phyloP scores from a whole-genome alignment of 306 rosid species.

The Cucurbita maxima region DNA sequence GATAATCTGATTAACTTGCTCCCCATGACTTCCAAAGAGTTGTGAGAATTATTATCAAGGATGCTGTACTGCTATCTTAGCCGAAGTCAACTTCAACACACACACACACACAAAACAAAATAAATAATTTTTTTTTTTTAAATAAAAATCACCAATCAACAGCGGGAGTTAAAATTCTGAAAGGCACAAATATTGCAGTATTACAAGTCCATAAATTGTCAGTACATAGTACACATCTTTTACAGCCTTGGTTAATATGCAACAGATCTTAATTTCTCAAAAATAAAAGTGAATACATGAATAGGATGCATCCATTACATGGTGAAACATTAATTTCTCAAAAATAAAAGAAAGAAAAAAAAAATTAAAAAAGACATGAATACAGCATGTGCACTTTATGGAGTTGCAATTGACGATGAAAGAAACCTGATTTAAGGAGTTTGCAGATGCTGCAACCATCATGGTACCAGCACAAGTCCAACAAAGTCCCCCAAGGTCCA shows the following conservation, averaged over 20 bases:
- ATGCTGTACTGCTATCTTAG: not conserved
- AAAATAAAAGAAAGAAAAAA: no score
- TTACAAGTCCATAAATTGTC: not conserved
- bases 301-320: not conserved
- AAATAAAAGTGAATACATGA: no score
- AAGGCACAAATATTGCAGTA: not conserved
- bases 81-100: not conserved
- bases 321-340: not conserved
- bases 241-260: not conserved
- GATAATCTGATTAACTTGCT: not conserved
- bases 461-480: conserved; percentile 88
- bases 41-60: not conserved
- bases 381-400: not conserved
- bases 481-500: conserved; percentile 54
- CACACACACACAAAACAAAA: no score
- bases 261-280: no score
- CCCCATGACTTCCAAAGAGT: not conserved
- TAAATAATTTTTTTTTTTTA: no score
- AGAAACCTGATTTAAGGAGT: conserved; percentile 76
- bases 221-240: not conserved
- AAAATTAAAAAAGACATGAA: not conserved
- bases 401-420: not conserved
- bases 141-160: not conserved
- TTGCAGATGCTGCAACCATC: conserved; percentile 98
- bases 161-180: not conserved